Base-by-base conservation (phyloP, 2,329 filamentous ascomycete species). In the Dothistroma pini region DNA sequence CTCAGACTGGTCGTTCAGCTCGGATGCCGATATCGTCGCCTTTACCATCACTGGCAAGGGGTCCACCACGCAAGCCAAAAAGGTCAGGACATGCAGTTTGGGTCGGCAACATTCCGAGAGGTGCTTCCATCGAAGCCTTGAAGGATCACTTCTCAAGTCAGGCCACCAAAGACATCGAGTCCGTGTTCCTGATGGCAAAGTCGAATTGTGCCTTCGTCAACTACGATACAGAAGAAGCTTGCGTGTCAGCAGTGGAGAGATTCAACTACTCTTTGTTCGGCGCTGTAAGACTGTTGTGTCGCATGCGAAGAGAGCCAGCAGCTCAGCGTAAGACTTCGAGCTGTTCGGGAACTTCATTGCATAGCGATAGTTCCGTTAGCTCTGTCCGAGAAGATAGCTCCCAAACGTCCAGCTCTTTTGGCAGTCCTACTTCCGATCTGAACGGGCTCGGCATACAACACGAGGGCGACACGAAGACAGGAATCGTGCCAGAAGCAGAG, bases 141-240 rank as follows among this genome's bases (percentile, higher is more conserved):
- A 96, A 97, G 57, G 86, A 95, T 61, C 90, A 97, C 73, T 93
- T 97, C 60, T 96, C 90, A 64, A 86, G 85, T 64, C 88, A 92
- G 65, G 87, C 90, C 0, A 83, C 82, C 0, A 84, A 81, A 48
- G 84, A 92, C 0, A 85, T 97, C 19, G 89, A 96, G 73, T 96
- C 92, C 52, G 79, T 97, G 0, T 97, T 97, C 68, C 79, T 97
- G 38, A 97, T 97, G 49, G 93, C 92, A 0, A 97, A 96, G 75
- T 97, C 92, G 73, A 97, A 96, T 72, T 97, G 93, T 71, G 93
- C 93, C 0, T 97, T 97, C 77, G 91, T 96, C 67, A 97, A 97
- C 72, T 97, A 96, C 74, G 89, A 88, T 65, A 89, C 91, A 54
- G 91, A 96, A 69, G 77, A 80, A 4, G 85, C 86, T 6, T 96